Evolutionary conservation across 768 basidiomycete species (phyloP), one percentile per base, ranked within the genome.

Genomic region (Macrolepiota albuminosa): DNA sequence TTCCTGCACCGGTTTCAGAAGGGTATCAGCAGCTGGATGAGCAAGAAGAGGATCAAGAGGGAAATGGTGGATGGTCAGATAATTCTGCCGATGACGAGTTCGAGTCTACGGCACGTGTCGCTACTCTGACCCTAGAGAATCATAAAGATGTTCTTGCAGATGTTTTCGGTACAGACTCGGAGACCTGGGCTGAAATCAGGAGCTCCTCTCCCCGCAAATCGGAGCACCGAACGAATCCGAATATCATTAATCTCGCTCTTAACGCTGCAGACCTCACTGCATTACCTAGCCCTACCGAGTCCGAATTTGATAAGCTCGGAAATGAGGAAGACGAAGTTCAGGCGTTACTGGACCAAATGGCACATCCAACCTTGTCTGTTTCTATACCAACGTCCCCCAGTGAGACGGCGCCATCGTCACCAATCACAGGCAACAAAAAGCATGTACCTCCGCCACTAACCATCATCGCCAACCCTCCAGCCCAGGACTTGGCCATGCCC

Each of bases 131-230:
- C 54, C 69, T 64, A 63, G 71, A 69, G 14, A 51, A 48, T 18
- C 59, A 60, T 58, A 70, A 67, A 58, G 84, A 88, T 67, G 84
- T 84, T 24, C 73, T 87, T 31, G 76, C 71, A 9, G 85, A 87
- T 63, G 78, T 87, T 7, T 88, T 87, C 72, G 85, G 86, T 49
- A 78, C 79, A n/a, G 87, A 87, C 68, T 82, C 76, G 61, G 82
- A 86, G 63, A 79, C 82, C 1, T 87, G 86, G 86, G 74, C 76
- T 59, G 82, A 82, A 54, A 75, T 88, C 52, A 83, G 74, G 43
- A 71, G 58, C 26, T 68, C 78, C 67, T 33, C 70, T 65, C 49
- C 61, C 62, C 60, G 59, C 46, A 57, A 56, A 65, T 64, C 70
- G 60, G 66, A 70, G 64, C 60, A 62, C 49, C 59, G 68, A 9